phyloP scores from a whole-genome alignment of 2,329 filamentous ascomycete species.

The Fusarium camptoceras region DNA sequence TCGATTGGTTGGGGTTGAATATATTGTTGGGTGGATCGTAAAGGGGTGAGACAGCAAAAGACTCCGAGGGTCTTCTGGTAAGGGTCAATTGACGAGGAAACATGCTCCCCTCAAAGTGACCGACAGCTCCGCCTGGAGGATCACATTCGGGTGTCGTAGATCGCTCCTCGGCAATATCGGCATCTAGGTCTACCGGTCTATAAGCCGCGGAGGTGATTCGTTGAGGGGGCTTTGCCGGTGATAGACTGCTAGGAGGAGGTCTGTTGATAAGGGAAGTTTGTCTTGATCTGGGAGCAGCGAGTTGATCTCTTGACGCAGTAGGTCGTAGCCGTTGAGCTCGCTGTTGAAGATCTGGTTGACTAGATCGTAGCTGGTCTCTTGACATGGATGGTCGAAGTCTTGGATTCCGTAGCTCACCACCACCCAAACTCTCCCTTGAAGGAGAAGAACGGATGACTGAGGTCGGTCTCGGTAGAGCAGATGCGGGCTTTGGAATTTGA shows the following conservation, averaged over 20 bases:
- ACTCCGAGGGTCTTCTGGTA: slow-evolving; percentile 50
- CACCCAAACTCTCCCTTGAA: slow-evolving; percentile 46
- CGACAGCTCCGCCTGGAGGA: slow-evolving; percentile 36
- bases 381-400: slow-evolving; percentile 57
- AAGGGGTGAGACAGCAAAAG: slow-evolving; percentile 43
- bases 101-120: slow-evolving; percentile 41
- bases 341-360: slow-evolving; percentile 44
- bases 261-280: slow-evolving; percentile 37
- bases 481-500: slow-evolving; percentile 48
- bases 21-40: slow-evolving; percentile 32
- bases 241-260: slow-evolving; percentile 32
- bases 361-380: slow-evolving; percentile 53
- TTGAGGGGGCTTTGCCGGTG: slow-evolving; percentile 34
- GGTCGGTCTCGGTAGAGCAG: slow-evolving; percentile 42
- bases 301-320: slow-evolving; percentile 55
- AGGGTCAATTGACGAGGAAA: slow-evolving; percentile 46
- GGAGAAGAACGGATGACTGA: slow-evolving; percentile 47
- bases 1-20: slow-evolving; percentile 36
- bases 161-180: slow-evolving; percentile 42
- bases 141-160: slow-evolving; percentile 44
- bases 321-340: slow-evolving; percentile 56
- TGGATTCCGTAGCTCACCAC: slow-evolving; percentile 54
- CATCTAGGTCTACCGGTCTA: slow-evolving; percentile 33
- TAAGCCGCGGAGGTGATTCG: slow-evolving; percentile 39
- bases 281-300: slow-evolving; percentile 44